These are phyloP conservation scores for Wickerhamomyces queroliae DNA, from an alignment of 805 yeast genomes.

Conservation along the genomic window DNA sequence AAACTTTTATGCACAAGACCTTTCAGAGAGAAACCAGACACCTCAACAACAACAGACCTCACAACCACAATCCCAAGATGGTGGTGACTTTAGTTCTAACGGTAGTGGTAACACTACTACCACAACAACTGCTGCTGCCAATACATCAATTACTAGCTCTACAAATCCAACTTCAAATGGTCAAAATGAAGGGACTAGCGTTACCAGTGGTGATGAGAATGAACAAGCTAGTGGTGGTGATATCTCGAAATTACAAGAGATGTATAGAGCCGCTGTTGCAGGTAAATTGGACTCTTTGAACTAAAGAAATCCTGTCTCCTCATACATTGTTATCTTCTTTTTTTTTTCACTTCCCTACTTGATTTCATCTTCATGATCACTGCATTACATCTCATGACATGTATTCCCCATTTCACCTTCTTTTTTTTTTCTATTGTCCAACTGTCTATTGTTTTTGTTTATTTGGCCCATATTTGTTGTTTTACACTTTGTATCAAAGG, in stretches of 20 bases:
- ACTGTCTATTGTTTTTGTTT: neutral
- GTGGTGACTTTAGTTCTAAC: no score
- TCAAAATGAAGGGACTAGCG: conserved; percentile 2
- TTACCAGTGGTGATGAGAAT: conserved; percentile 3
- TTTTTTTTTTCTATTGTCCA: neutral
- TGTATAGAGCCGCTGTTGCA: conserved; percentile 22
- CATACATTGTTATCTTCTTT: neutral
- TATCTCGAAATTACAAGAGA: conserved; percentile 17
- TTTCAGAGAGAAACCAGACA: neutral
- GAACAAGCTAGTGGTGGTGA: conserved; percentile 5
- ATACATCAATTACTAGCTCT: neutral
- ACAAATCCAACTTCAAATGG: neutral
- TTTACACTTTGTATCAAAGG: no score
- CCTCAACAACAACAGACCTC: neutral
- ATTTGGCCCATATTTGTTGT: neutral
- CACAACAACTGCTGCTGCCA: conserved; percentile 1
- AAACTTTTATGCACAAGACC: neutral
- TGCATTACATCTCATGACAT: neutral
- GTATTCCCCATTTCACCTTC: neutral
- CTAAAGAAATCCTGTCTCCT: neutral
- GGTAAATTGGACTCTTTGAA: conserved; percentile 20
- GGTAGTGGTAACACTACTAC: neutral
- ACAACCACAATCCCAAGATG: no score
- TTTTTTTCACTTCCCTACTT: neutral
- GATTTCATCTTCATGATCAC: neutral